Base-by-base conservation (phyloP, 2,329 filamentous ascomycete genomes). In the Arthrinium puccinioides region DNA sequence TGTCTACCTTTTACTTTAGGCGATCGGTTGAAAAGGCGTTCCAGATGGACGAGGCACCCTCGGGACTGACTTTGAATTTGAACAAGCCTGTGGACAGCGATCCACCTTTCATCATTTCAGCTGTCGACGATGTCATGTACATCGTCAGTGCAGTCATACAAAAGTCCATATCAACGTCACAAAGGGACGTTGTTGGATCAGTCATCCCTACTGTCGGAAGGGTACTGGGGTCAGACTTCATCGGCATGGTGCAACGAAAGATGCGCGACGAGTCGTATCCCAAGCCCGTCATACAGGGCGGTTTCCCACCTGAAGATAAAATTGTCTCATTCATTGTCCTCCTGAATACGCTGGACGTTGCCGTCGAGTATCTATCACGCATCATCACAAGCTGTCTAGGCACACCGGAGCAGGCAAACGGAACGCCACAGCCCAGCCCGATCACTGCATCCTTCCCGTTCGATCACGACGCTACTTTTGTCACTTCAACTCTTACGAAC, bases 81-180 rank as follows among this genome's bases (percentile, higher is more conserved):
- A 81, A 74, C 52, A 84, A 74, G 52, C 70, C 82, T 4, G 69
- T 95, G 29, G 78, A 83, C 36, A 76, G 81, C 40, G 87, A 88
- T 49, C 76, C 87, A 3, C 92, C 92, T 1, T 94, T 87, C 54
- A 95, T 98, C 51, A 90, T 92, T 29, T 88, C 89, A 2, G 89
- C 90, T 1, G 89, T 98, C 8, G 92, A 98, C 65, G 92, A 96
- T 63, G 88, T 97, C 54, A 97, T 98, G 90, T 98, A 97, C 62
- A 96, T 98, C 50, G 86, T 95, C 56, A 94, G 94, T 56, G 83
- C 90, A 35, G 84, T 97, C 23, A 71, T 97, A 7, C 84, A 94
- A 46, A 82, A 90, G 46, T 85, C 87, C 0, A 69, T 97, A 16
- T 83, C 86, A 1, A 97, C 94, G 1, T 87, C 85, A 3, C 89